Evolutionary conservation across 208 protist species (phyloP).

Genomic region (Borovskyia barvae): DNA sequence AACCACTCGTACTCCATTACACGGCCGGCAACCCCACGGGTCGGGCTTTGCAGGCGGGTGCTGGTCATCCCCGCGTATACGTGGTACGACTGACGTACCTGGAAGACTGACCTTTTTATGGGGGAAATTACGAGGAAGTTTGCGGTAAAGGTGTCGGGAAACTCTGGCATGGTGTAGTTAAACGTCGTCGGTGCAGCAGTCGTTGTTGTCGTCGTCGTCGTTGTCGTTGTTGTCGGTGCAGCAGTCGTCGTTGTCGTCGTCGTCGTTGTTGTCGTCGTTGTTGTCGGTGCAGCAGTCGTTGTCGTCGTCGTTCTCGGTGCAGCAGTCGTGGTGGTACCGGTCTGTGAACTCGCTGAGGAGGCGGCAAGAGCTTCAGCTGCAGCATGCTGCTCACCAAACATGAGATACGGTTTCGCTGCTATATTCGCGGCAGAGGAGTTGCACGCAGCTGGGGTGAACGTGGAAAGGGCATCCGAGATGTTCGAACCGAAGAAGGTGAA

Average conservation of each 20-base stretch:
- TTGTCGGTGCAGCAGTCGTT: no score
- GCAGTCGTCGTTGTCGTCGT: neutral
- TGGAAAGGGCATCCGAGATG: slow-evolving; percentile 3
- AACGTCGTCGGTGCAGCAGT: neutral
- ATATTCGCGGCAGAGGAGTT: neutral
- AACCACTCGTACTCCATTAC: slow-evolving; percentile 40
- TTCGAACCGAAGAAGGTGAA: slow-evolving; percentile 25
- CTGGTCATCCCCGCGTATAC: neutral
- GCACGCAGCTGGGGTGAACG: neutral
- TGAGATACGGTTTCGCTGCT: no score
- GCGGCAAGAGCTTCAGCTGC: neutral
- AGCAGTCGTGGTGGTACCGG: slow-evolving; percentile 4
- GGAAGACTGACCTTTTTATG: slow-evolving; percentile 16
- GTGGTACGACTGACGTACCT: slow-evolving; percentile 27
- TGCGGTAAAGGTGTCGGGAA: slow-evolving; percentile 31
- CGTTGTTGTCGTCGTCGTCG: neutral
- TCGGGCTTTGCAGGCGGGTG: slow-evolving; percentile 13
- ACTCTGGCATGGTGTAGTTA: slow-evolving; percentile 21
- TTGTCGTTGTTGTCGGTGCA: no score
- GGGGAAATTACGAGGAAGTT: slow-evolving; percentile 40
- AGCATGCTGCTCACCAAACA: neutral
- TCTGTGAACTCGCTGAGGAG: neutral
- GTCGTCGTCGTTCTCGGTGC: no score
- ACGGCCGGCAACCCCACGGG: slow-evolving; percentile 27
- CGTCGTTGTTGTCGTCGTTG: neutral